These are phyloP conservation scores for Sarocladium oryzae DNA, from an alignment of 2,329 filamentous ascomycete species.

Conservation along the genomic window DNA sequence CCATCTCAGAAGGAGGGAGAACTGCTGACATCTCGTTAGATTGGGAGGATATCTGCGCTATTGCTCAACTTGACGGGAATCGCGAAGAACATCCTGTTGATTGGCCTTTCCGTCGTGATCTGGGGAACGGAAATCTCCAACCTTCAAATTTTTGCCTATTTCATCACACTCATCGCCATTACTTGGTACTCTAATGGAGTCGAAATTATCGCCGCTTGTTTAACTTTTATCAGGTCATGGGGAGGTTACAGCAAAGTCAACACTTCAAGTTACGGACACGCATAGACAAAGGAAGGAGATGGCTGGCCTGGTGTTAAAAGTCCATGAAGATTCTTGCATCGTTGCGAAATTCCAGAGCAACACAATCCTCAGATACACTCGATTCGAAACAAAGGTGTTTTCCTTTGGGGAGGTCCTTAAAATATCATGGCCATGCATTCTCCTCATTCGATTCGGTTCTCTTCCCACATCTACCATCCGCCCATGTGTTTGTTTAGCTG, in stretches of 20 bases:
- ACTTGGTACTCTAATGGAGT: slow-evolving; percentile 37
- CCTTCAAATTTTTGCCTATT: slow-evolving; percentile 73
- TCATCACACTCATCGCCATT: slow-evolving; percentile 53
- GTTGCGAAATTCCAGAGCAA: no score
- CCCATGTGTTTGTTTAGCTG: no score
- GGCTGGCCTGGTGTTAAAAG: no score
- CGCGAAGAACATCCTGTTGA: slow-evolving; percentile 81
- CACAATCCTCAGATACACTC: no score
- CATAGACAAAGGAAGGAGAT: no score
- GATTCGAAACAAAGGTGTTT: no score
- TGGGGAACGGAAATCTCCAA: slow-evolving; percentile 66
- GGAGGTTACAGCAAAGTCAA: slow-evolving; percentile 3
- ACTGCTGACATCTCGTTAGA: slow-evolving; percentile 42
- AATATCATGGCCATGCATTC: no score
- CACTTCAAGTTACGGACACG: neutral
- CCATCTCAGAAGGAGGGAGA: neutral
- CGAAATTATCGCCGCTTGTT: neutral
- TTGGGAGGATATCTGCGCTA: slow-evolving; percentile 80
- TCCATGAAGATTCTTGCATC: no score
- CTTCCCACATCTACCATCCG: no score
- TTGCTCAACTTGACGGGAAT: slow-evolving; percentile 83
- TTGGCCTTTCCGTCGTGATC: slow-evolving; percentile 68
- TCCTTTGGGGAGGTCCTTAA: no score
- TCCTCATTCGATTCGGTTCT: no score
- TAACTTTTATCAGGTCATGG: neutral